Evolutionary conservation across 2,329 filamentous ascomycete genomes (phyloP).

Genomic region (Bipolaris gigantea): DNA sequence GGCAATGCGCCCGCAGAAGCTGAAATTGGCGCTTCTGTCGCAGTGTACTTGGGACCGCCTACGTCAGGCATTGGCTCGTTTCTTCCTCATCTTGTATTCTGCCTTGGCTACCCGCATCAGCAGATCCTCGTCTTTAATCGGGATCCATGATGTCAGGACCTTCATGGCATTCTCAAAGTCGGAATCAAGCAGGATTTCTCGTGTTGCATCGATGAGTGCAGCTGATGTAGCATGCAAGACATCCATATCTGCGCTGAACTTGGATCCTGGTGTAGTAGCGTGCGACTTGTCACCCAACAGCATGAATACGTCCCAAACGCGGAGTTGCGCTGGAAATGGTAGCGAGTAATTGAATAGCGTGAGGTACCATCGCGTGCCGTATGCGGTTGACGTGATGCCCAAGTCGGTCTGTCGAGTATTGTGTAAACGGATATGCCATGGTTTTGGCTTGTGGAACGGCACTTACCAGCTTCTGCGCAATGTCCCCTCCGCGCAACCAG

Average conservation of each 20-base stretch:
- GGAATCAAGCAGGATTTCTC: conserved; percentile 84
- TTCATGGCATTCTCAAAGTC: conserved; percentile 99
- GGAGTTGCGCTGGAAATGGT: conserved; percentile 88
- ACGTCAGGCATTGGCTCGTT: conserved; percentile 45
- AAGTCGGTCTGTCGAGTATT: conserved; percentile 63
- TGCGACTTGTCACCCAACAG: conserved; percentile 73
- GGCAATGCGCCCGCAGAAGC: conserved; percentile 8
- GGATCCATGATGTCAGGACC: conserved; percentile 88
- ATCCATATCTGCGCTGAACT: conserved; percentile 68
- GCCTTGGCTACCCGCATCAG: conserved; percentile 87
- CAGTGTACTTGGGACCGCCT: conserved; percentile 8
- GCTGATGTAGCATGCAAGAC: conserved; percentile 87
- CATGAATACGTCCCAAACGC: conserved; percentile 98
- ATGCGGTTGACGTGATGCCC: conserved; percentile 83
- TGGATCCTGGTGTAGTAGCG: conserved; percentile 44
- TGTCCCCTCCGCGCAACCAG: conserved; percentile 78
- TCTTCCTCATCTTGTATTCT: conserved; percentile 76
- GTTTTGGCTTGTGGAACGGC: background rate
- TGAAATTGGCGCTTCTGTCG: conserved; percentile 15
- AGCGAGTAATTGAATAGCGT: conserved; percentile 97
- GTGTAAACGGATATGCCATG: conserved; percentile 21
- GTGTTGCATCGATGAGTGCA: conserved; percentile 85
- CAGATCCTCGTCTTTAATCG: conserved; percentile 89
- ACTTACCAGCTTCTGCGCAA: conserved; percentile 77
- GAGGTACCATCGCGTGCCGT: conserved; percentile 95